Percentiles rank a stretch among this genome's conserved stretches.
Conservation (phyloP, 208 protist genomes). For the Acanthamoeba healyi region DNA sequence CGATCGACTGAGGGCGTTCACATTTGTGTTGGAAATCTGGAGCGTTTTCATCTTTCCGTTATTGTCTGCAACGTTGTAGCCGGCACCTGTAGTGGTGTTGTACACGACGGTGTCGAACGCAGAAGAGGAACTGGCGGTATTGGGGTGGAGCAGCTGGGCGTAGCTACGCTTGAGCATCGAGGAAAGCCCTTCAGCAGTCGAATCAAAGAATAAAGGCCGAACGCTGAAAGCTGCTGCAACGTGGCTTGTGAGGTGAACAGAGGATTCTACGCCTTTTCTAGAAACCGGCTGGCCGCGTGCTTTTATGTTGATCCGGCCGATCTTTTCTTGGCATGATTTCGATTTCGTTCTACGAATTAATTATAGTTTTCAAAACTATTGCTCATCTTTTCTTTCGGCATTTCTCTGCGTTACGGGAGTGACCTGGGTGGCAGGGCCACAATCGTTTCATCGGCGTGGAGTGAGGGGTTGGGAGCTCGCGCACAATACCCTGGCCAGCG, state of each 20-base stretch:
- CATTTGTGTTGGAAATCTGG: not conserved
- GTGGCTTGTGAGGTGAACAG: not conserved
- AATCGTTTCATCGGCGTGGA: too few species aligned
- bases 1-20: too few species aligned
- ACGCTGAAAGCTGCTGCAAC: not conserved
- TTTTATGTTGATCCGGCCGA: too few species aligned
- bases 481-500: too few species aligned
- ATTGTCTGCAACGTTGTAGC: not conserved
- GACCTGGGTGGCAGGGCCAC: too few species aligned
- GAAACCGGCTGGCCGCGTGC: not conserved
- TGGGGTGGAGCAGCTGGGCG: too few species aligned
- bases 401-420: too few species aligned
- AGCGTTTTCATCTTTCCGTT: slow-evolving; percentile 48
- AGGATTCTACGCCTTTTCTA: not conserved
- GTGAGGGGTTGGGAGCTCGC: too few species aligned
- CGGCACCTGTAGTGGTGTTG: not conserved
- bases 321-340: too few species aligned
- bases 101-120: not conserved
- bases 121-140: slow-evolving; percentile 3
- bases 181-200: not conserved
- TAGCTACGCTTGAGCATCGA: not conserved
- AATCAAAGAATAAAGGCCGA: not conserved
- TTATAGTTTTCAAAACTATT: too few species aligned
- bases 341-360: too few species aligned
- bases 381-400: too few species aligned